phyloP scores from a whole-genome alignment of 2,329 filamentous ascomycete genomes.

The Aspergillus sp. region DNA sequence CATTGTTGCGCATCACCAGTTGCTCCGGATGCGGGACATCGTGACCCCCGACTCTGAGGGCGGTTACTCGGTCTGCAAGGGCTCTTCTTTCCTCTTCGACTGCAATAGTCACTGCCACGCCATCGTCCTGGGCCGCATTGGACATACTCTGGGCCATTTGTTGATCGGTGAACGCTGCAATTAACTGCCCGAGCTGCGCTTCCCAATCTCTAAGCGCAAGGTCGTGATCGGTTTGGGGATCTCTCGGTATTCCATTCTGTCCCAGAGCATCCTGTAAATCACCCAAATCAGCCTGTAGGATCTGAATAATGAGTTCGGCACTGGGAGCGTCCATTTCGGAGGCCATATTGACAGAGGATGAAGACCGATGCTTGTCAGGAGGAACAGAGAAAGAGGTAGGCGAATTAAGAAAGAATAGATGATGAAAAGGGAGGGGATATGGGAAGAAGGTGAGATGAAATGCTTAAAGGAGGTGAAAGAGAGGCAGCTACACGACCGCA shows the following conservation, averaged over 20 bases:
- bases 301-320: constrained; percentile 1
- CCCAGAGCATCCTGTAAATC: not conserved
- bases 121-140: constrained; percentile 6
- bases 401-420: not conserved
- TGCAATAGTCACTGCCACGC: constrained; percentile 4
- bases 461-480: not conserved
- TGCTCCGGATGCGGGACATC: not conserved
- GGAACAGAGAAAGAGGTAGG: not conserved
- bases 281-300: constrained; percentile 1
- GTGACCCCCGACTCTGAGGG: constrained; percentile 1
- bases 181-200: not conserved
- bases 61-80: not conserved
- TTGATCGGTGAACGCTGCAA: not conserved
- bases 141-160: constrained; percentile 1
- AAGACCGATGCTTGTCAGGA: not conserved
- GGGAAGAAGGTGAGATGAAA: not conserved
- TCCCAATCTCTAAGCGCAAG: not conserved
- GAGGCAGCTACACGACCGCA: not conserved
- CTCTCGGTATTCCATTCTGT: not conserved
- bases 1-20: not conserved
- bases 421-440: not conserved
- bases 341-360: not conserved
- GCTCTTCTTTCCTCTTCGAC: constrained; percentile 8
- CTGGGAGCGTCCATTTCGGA: constrained; percentile 4
- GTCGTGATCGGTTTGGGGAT: not conserved